Evolutionary conservation across 1,139 yeast species (phyloP).

Genomic region (Blastobotrys indianensis): DNA sequence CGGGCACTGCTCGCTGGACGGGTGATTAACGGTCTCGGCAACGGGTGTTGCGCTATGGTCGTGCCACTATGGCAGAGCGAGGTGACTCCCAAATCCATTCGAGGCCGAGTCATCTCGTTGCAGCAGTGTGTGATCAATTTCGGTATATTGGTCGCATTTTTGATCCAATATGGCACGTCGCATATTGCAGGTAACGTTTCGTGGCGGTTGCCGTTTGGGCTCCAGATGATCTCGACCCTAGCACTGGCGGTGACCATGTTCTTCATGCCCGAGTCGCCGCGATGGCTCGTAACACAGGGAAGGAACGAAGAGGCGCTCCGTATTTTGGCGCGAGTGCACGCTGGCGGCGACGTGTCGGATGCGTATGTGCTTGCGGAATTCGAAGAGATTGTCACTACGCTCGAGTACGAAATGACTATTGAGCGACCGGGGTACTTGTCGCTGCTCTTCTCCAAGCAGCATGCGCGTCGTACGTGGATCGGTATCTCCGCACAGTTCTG

Average conservation of each 20-base stretch:
- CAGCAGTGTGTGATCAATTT: conserved; percentile 22
- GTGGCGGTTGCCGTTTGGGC: conserved; percentile 39
- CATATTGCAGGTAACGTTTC: conserved; percentile 37
- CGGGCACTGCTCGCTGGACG: conserved; percentile 25
- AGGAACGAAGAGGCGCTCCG: conserved; percentile 52
- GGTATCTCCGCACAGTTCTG: conserved; percentile 18
- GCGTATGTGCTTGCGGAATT: conserved; percentile 54
- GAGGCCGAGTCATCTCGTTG: conserved; percentile 41
- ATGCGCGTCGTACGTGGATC: conserved; percentile 19
- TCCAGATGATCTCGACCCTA: conserved; percentile 41
- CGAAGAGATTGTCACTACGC: conserved; percentile 55
- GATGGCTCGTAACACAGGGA: conserved; percentile 54
- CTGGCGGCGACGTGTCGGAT: conserved; percentile 41
- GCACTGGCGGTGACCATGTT: conserved; percentile 47
- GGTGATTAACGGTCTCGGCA: conserved; percentile 46
- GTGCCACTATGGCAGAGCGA: conserved; percentile 59
- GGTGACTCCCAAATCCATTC: conserved; percentile 46
- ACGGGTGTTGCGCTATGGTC: conserved; percentile 50
- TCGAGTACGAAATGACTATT: conserved; percentile 57
- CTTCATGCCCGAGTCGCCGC: conserved; percentile 74
- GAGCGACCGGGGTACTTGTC: conserved; percentile 52
- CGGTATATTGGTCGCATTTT: conserved; percentile 67
- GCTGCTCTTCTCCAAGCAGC: conserved; percentile 49
- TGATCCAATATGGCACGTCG: conserved; percentile 71
- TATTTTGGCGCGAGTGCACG: conserved; percentile 51